phyloP scores from a whole-genome alignment of 805 yeast species.

The Cyberlindnera japonica region DNA sequence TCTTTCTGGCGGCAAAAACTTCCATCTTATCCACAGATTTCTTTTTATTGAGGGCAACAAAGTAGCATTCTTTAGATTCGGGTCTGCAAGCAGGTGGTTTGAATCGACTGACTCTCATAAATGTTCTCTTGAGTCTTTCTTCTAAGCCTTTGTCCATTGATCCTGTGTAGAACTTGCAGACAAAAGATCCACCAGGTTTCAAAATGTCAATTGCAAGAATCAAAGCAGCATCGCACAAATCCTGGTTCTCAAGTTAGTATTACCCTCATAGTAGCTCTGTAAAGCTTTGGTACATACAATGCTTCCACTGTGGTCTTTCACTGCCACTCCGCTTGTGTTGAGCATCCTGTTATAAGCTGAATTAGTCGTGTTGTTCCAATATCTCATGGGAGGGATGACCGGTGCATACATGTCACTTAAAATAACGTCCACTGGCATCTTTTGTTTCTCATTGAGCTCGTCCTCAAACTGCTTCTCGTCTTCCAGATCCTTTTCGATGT shows the following conservation, averaged over 20 bases:
- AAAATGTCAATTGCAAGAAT: conserved; percentile 70
- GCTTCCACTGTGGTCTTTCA: conserved; percentile 78
- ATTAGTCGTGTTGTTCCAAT: conserved; percentile 66
- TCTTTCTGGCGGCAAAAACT: conserved; percentile 32
- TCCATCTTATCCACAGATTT: conserved; percentile 38
- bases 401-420: conserved; percentile 84
- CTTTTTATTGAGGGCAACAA: conserved; percentile 59
- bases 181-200: conserved; percentile 64
- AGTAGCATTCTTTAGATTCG: conserved; percentile 80
- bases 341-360: conserved; percentile 86
- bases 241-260: too few species aligned
- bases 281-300: conserved; percentile 59
- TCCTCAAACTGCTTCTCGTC: conserved; percentile 11
- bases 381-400: conserved; percentile 47
- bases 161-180: conserved; percentile 85
- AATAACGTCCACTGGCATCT: conserved; percentile 56
- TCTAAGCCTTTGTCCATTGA: conserved; percentile 69
- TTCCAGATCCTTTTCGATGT: conserved; percentile 9
- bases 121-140: conserved; percentile 50
- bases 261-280: too few species aligned
- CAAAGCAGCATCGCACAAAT: conserved; percentile 87
- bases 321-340: conserved; percentile 79
- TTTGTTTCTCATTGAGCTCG: conserved; percentile 4
- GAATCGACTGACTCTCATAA: conserved; percentile 58
- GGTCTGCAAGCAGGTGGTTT: conserved; percentile 81